Percentiles rank a stretch among this genome's conserved stretches.
phyloP scores from a whole-genome alignment of 164 flowering plant genomes.

The Protea cynaroides region DNA sequence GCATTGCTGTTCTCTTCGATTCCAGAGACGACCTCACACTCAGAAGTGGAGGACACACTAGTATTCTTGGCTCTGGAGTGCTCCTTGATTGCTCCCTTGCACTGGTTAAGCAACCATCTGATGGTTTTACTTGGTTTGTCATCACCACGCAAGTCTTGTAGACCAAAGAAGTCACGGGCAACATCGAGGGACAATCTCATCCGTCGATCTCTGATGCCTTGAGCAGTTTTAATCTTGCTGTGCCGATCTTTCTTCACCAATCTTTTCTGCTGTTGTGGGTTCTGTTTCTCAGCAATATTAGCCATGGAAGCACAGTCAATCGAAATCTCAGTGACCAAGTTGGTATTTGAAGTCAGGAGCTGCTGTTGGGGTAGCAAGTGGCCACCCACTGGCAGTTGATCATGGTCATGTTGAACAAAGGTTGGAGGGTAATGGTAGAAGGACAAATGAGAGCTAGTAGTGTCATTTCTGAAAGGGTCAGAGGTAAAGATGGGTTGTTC shows the following conservation, averaged over 20 bases:
- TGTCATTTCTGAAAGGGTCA: too few species aligned
- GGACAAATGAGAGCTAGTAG: too few species aligned
- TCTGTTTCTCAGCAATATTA: background rate
- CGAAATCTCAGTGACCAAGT: background rate
- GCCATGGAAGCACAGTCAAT: background rate
- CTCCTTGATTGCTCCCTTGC: constrained; percentile 49
- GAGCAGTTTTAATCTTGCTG: constrained; percentile 71
- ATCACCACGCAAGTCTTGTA: constrained; percentile 63
- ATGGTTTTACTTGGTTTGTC: constrained; percentile 78
- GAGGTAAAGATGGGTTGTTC: constrained; percentile 10
- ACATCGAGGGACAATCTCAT: constrained; percentile 75
- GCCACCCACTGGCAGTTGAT: constrained; percentile 6
- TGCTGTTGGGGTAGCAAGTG: constrained; percentile 1
- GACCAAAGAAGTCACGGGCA: constrained; percentile 52
- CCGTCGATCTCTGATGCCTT: constrained; percentile 64
- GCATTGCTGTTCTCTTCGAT: constrained; percentile 10
- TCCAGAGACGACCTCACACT: constrained; percentile 38
- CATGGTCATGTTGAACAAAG: constrained; percentile 6
- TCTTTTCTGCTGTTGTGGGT: constrained; percentile 15
- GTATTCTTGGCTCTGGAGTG: constrained; percentile 17
- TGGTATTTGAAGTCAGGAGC: background rate
- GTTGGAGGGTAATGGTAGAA: constrained; percentile 18
- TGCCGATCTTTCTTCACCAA: constrained; percentile 53
- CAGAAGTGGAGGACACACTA: constrained; percentile 34
- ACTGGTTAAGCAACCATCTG: constrained; percentile 53